These are phyloP conservation scores for Kwoniella europaea DNA, from an alignment of 768 basidiomycete species.

Conservation along the genomic window DNA sequence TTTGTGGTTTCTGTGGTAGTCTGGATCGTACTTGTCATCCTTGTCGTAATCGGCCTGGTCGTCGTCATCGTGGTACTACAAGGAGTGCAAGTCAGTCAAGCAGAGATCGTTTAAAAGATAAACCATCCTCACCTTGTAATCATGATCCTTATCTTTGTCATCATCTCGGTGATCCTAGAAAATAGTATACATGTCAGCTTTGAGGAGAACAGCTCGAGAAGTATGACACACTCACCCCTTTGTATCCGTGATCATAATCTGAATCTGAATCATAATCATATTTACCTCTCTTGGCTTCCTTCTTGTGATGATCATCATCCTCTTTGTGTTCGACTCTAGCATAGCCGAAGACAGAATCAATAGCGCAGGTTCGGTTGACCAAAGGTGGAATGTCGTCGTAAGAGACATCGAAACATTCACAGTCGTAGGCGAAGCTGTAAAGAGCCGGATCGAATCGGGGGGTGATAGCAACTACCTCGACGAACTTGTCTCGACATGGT, in stretches of 20 bases:
- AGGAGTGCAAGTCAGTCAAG: neutral
- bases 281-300: slow-evolving; percentile 5
- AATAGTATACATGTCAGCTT: neutral
- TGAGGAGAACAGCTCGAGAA: neutral
- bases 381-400: slow-evolving; percentile 1
- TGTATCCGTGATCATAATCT: neutral
- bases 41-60: neutral
- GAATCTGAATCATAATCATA: slow-evolving; percentile 8
- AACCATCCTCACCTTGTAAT: neutral
- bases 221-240: neutral
- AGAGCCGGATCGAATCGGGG: slow-evolving; percentile 20
- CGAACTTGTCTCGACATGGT: slow-evolving; percentile 17
- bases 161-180: neutral
- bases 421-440: slow-evolving; percentile 15
- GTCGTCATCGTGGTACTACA: neutral
- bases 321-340: neutral
- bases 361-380: slow-evolving; percentile 15
- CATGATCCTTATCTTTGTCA: neutral
- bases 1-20: neutral
- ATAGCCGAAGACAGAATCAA: slow-evolving; percentile 18
- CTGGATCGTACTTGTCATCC: slow-evolving; percentile 2
- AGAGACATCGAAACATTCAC: slow-evolving; percentile 14
- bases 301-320: slow-evolving; percentile 13
- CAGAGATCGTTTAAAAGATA: neutral
- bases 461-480: slow-evolving; percentile 18